Conservation (phyloP, 345 rosid species). For the Gynandropsis gynandra region DNA sequence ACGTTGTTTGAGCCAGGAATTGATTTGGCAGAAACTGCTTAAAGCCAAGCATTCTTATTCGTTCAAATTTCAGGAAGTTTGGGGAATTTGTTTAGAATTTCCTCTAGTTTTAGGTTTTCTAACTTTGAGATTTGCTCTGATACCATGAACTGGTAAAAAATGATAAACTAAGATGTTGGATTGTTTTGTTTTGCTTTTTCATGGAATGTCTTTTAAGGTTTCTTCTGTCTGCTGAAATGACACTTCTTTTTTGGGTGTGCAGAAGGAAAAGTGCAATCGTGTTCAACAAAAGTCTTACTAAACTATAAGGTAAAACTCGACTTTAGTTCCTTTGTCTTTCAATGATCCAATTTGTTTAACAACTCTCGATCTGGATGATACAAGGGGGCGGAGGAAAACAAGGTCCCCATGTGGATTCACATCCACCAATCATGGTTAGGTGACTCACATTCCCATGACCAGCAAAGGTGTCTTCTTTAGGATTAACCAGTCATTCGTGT, state of each 20-base stretch:
- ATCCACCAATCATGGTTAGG: slow-evolving; percentile 27
- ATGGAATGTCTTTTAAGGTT: not conserved
- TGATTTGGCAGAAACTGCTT: too few species aligned
- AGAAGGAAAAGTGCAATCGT: slow-evolving; percentile 25
- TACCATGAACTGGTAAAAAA: not conserved
- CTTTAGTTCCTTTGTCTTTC: slow-evolving; percentile 1
- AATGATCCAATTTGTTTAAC: not conserved
- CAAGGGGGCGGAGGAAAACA: slow-evolving; percentile 23
- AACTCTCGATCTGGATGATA: slow-evolving; percentile 8
- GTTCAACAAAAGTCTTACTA: slow-evolving; percentile 24
- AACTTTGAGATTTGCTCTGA: too few species aligned
- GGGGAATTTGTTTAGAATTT: not conserved
- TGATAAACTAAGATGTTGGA: not conserved
- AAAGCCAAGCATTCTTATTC: not conserved
- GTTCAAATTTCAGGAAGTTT: slow-evolving; percentile 4
- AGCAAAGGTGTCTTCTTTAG: too few species aligned
- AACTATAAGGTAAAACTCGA: slow-evolving; percentile 23
- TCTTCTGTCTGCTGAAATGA: slow-evolving; percentile 10
- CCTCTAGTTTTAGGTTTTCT: not conserved
- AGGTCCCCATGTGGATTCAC: slow-evolving; percentile 26
- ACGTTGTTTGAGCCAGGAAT: not conserved
- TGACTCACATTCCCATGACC: slow-evolving; percentile 8
- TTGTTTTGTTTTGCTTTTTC: not conserved
- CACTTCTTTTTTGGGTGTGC: slow-evolving; percentile 10
- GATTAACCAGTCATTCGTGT: too few species aligned